Evolutionary conservation across 345 rosid species (phyloP), one percentile per base, ranked within the genome.

Genomic region (Schrenkiella parvula): DNA sequence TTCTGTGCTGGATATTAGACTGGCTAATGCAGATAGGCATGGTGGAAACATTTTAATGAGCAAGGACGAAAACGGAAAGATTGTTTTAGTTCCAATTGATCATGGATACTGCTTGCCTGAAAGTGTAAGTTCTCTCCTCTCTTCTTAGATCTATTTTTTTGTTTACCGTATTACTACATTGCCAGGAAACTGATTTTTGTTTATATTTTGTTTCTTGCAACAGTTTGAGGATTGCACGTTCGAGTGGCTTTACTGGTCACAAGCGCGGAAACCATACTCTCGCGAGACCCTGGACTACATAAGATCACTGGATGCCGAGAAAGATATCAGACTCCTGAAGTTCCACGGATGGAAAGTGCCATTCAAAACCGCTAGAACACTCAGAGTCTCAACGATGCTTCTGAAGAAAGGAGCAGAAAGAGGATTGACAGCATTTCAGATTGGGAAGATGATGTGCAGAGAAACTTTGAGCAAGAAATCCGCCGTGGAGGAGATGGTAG

Each of bases 51-150:
- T 92, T 72, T 73, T 92, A 70, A 57, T 84, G 78, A 79, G 79
- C 59, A 84, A 79, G 58, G 84, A 83, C 61, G 81, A 79, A 48
- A 76, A 81, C 5, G 92, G 88, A 17, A 71, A 65, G 3, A 67
- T 67, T 18, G 79, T 66, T 72, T 84, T 92, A 68, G 75, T 82
- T 70, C 98, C 98, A 12, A 88, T 92, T 28, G 96, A 92, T 70
- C 98, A 92, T 81, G 98, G 98, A n/a, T 92, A 92, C 70, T 89
- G 96, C 82, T 78, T 92, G 78, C 98, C 98, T 48, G 88, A 88
- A 66, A 89, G 78, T 15, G 98, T 92, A 72, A 87, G 95, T 22
- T 0, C 34, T 34, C 12, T 31, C 18, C 18, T 44, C 1, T 52
- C 29, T 12, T 25, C 29, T 42, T 17, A 11, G 2, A 8, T 23